Base-by-base conservation (phyloP, 352 stramenopile genomes). In the Globisporangium alternatum region DNA sequence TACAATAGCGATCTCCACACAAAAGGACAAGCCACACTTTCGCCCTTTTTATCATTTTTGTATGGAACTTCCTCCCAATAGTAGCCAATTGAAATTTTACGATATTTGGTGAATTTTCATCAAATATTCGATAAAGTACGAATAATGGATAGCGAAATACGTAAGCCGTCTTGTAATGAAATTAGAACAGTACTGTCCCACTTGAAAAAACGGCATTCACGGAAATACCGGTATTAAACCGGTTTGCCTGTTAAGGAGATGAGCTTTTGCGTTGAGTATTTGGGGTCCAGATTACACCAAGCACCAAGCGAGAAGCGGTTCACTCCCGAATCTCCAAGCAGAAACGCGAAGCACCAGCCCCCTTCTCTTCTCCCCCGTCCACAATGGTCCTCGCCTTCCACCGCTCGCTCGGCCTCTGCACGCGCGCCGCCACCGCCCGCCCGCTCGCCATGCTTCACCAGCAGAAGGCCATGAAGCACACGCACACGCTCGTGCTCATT, bases 401-500 rank as follows among this genome's bases (percentile, higher is more conserved):
- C 58, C 81, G 78, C 59, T 86, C 81, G 39, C 60, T 90, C 44
- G 65, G 60, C 30, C 60, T 84, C 55, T 71, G 63, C 66, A 72
- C 69, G 45, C 76, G 71, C 74, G 31, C 70, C 52, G 56, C 62
- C 56, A 68, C 74, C n/a, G 55, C 77, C 22, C 55, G 60, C 39
- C 61, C 75, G 48, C 55, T 60, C 41, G 45, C 64, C 37, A 63
- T 64, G 54, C 55, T 89, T n/a, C 64, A 80, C 62, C 77, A 88
- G 67, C 81, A 86, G 65, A 81, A 82, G 64, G 70, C 79, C 52
- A 68, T 75, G 60, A 86, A 90, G 77, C 80, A 92, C 82, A 95
- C 84, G 71, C 83, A 95, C 74, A 95, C 87, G 70, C 79, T 97
- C 37, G 84, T 97, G 70, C 81, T 98, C 68, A 87, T 98, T 60